Evolutionary conservation across 495 filamentous ascomycete genomes (phyloP).

Genomic region (Penicillium arizonense): DNA sequence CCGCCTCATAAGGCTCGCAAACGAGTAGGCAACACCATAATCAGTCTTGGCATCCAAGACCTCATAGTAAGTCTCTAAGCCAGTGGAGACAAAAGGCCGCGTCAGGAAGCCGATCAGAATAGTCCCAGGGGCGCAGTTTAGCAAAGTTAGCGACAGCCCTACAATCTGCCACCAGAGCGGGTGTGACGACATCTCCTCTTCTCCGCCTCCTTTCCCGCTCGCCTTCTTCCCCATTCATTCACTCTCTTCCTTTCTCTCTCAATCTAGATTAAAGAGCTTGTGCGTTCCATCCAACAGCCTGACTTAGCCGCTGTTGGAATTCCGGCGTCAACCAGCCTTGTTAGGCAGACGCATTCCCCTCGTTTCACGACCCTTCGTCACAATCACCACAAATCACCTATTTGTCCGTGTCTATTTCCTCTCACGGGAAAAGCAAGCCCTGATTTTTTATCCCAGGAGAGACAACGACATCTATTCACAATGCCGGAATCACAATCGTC

Average conservation of each 20-base stretch:
- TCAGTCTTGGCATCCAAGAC: neutral
- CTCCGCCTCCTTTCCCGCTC: conserved; percentile 12
- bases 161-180: neutral
- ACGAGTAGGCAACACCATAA: conserved; percentile 7
- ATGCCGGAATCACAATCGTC: conserved; percentile 1
- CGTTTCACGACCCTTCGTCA: neutral
- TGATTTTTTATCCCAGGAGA: neutral
- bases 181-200: conserved; percentile 22
- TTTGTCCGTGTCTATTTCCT: neutral
- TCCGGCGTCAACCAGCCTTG: conserved; percentile 7
- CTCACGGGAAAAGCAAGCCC: neutral
- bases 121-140: too few relatives aligned
- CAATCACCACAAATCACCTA: neutral
- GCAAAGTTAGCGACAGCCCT: neutral
- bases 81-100: too few relatives aligned
- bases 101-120: too few relatives aligned
- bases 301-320: conserved; percentile 7
- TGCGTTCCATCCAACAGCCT: neutral
- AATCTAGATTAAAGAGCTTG: too few relatives aligned
- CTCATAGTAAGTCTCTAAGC: neutral
- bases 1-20: neutral
- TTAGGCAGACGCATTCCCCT: conserved; percentile 14
- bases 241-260: neutral
- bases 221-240: neutral
- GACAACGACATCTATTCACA: neutral